phyloP scores from a whole-genome alignment of 78 protist genomes.

The Chrysochromulina tobinii region DNA sequence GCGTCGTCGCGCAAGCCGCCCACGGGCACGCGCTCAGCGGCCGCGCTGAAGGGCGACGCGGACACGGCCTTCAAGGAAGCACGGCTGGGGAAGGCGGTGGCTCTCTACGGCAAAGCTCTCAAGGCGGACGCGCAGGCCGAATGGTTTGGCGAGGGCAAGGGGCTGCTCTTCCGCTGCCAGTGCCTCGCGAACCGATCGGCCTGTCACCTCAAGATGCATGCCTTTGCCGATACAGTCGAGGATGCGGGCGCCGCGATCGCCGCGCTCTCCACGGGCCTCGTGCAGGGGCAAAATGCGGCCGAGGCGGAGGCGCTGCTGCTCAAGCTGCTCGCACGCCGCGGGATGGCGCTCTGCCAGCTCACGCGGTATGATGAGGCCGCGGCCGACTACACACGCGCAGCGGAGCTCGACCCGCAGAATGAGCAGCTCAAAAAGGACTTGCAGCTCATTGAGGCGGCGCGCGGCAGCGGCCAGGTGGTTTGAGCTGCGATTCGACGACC shows the following conservation, averaged over 20 bases:
- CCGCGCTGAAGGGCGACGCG: not conserved
- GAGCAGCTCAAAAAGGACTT: too few relatives aligned
- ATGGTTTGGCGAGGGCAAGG: not conserved
- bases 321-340: not conserved
- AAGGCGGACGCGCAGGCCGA: not conserved
- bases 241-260: not conserved
- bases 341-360: not conserved
- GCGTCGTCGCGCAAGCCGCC: not conserved
- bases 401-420: too few relatives aligned
- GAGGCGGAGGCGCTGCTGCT: not conserved
- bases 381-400: too few relatives aligned
- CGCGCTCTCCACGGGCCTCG: not conserved
- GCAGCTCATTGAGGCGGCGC: too few relatives aligned
- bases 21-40: not conserved
- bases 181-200: slow-evolving; percentile 6
- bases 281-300: not conserved
- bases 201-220: not conserved
- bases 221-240: not conserved
- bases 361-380: not conserved
- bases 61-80: not conserved
- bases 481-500: too few relatives aligned
- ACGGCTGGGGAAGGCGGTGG: not conserved
- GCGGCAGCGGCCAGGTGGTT: too few relatives aligned
- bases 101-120: not conserved
- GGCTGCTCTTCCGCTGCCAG: not conserved